Evolutionary conservation across 768 basidiomycete genomes (phyloP), one percentile per base, ranked within the genome.

Genomic region (Chiua virens): DNA sequence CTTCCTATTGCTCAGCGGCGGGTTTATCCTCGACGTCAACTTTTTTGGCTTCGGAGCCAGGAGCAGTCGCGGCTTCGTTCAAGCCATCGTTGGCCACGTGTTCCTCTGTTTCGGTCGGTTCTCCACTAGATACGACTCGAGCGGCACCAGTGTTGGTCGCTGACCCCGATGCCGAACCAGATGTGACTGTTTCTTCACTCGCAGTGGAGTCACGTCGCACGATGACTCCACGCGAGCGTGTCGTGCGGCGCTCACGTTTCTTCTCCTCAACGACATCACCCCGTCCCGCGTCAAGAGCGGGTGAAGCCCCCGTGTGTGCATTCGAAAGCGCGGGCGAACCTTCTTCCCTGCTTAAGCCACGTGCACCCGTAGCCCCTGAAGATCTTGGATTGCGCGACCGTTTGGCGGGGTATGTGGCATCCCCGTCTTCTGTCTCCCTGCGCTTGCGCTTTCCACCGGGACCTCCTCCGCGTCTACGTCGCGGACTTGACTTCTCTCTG

Each of bases 381-480:
- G 61, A 75, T 53, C 85, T 70, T 7, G 82, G 76, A 48, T 76
- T 71, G 23, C 85, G 78, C 18, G 81, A 74, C 22, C 83, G 77
- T 68, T 86, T 87, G 11, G 85, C 81, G n/a, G 86, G 85, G 60
- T 86, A 87, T n/a, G 80, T 78, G 2, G 79, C 75, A 55, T 87
- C 84, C 13, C 78, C 79, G 41, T 85, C 83, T 39, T 86, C 85
- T 8, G 61, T 66, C 28, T 85, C 83, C 60, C 73, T 82, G 20
- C 85, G 73, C 62, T 78, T 83, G 47, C 86, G 73, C 63, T 82
- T 74, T 23, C 75, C 75, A 3, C 74, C 74, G 2, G 49, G 55
- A 0, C 72, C 73, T 10, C 75, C 75, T 25, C 66, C 68, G 7
- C 67, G 67, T 50, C 71, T 74, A 67, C 81, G 81, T 42, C 80